Percentiles rank a stretch among this genome's conserved stretches.
Evolutionary conservation across 495 filamentous ascomycete genomes (phyloP).

Genomic region (Podospora appendiculata): DNA sequence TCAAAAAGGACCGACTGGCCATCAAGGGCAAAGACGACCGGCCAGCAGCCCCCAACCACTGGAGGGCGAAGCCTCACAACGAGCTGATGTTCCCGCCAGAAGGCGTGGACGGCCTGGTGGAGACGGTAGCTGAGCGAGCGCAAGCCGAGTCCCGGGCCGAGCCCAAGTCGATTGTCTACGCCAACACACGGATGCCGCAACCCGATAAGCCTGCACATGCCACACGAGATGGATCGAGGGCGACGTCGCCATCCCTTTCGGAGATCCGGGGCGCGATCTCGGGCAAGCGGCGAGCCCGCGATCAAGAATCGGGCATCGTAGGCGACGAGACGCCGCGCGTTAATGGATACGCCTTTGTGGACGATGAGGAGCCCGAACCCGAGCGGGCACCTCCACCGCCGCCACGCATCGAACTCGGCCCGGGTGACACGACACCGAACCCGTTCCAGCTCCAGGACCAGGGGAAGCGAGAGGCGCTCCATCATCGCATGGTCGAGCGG

Average conservation of each 20-base stretch:
- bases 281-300: constrained; percentile 55
- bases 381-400: constrained; percentile 11
- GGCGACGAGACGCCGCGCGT: constrained; percentile 76
- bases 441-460: constrained; percentile 77
- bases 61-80: constrained; percentile 69
- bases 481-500: constrained; percentile 85
- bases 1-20: constrained; percentile 43
- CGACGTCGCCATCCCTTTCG: constrained; percentile 74
- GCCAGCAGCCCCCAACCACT: constrained; percentile 70
- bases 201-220: constrained; percentile 20
- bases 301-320: constrained; percentile 58
- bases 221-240: constrained; percentile 27
- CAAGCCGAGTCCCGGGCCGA: constrained; percentile 65
- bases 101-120: constrained; percentile 55
- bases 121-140: constrained; percentile 59
- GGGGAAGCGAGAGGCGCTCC: constrained; percentile 72
- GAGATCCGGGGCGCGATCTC: constrained; percentile 82
- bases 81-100: constrained; percentile 83
- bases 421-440: constrained; percentile 56
- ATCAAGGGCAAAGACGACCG: constrained; percentile 59
- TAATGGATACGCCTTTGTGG: constrained; percentile 90
- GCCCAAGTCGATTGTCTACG: constrained; percentile 71
- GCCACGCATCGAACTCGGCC: constrained; percentile 43
- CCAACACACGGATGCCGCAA: constrained; percentile 68
- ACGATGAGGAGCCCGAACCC: constrained; percentile 55